Conservation (phyloP, 108 stramenopile species). For the Skeletonema tropicum region DNA sequence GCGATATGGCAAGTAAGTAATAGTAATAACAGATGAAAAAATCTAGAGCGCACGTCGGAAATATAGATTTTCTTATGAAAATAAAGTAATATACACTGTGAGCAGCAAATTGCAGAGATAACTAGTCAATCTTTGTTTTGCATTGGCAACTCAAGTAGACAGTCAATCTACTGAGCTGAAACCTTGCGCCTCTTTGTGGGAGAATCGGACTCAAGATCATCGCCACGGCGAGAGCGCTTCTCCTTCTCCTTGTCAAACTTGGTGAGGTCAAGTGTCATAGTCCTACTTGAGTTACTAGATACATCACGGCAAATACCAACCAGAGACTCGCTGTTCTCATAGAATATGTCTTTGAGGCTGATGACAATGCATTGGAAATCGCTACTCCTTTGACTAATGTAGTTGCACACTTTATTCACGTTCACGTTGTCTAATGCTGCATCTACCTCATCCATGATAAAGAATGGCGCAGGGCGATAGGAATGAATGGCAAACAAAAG, state of each 20-base stretch:
- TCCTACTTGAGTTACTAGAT: conserved; percentile 77
- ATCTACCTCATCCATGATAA: conserved; percentile 99
- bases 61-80: conserved; percentile 3
- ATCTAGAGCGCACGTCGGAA: not conserved
- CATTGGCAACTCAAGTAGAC: not conserved
- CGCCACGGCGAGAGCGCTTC: conserved; percentile 3
- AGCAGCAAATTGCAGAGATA: not conserved
- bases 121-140: not conserved
- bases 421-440: conserved; percentile 95
- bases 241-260: conserved; percentile 62
- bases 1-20: conserved; percentile 77
- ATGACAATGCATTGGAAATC: conserved; percentile 99
- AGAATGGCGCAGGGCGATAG: conserved; percentile 94
- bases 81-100: not conserved
- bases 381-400: conserved; percentile 89
- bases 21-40: not conserved
- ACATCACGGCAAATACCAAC: conserved; percentile 94
- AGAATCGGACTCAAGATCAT: not conserved
- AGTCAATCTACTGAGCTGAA: not conserved
- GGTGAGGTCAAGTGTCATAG: conserved; percentile 83
- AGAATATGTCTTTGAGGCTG: conserved; percentile 98
- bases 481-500: conserved; percentile 98
- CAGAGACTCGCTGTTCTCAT: conserved; percentile 86
- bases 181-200: conserved; percentile 9
- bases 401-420: conserved; percentile 98